Evolutionary conservation across 768 basidiomycete genomes (phyloP), one percentile per base, ranked within the genome.

Genomic region (Leccinum broughii): DNA sequence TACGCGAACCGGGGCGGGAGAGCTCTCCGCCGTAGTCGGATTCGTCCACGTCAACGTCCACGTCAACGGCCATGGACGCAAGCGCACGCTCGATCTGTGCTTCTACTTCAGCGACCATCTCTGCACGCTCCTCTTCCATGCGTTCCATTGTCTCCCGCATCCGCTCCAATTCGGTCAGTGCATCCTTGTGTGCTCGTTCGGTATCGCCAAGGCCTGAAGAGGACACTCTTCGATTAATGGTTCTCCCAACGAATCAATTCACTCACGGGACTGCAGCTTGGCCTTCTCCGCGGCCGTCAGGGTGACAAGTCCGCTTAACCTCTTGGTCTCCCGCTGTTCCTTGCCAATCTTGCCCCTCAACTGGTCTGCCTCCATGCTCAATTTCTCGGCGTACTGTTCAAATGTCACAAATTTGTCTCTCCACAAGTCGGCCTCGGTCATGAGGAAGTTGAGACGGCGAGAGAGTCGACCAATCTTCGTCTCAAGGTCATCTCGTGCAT

Each of bases 361-460:
- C 59, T 96, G 92, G 34, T 83, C 85, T 39, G 94, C 93, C 75
- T 97, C 95, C 17, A 80, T 81, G 66, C 90, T 92, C 32, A 97
- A 81, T 69, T 90, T 89, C 78, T 95, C 94, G 8, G 95, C 94
- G 70, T 95, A 95, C 73, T 89, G 88, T 73, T 97, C 95, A 65
- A 97, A 96, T 14, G 90, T 89, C 54, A 95, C 90, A 66, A 96
- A 96, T 70, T 95, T 95, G 75, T 94, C 90, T 61, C 93, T 81
- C 93, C 94, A 96, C 51, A 93, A 76, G 68, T 93, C 92, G 6
- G 86, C 87, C 74, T 93, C 92, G 1, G 92, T 92, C 90, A 94
- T 92, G 67, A 95, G 79, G 80, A 93, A 95, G 77, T 93, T 93
- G 64, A 95, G 83, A 53, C 93, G 82, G 56, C 92, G 83, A 49